Evolutionary conservation across 2,329 filamentous ascomycete species (phyloP).

Genomic region (Helotiales sp.): DNA sequence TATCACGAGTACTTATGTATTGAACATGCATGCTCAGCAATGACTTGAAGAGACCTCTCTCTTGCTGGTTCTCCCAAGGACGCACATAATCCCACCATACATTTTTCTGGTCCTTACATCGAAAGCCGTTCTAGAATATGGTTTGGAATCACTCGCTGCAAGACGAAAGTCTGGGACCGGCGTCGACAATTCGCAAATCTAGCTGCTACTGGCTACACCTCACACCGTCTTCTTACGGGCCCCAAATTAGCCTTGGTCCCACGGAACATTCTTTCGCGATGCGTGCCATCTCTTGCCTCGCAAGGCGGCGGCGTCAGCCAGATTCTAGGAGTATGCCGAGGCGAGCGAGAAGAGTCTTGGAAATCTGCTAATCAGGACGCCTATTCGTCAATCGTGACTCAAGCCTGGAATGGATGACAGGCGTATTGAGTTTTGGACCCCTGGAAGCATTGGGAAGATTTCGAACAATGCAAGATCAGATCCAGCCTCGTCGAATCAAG

Average conservation of each 20-base stretch:
- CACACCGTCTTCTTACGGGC: neutral
- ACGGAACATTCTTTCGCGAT: neutral
- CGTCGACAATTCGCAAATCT: neutral
- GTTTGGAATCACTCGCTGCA: neutral
- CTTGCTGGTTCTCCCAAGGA: too few relatives aligned
- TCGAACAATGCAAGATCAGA: neutral
- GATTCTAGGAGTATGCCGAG: neutral
- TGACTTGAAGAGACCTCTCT: too few relatives aligned
- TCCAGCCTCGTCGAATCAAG: conserved; percentile 9
- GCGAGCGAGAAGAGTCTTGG: neutral
- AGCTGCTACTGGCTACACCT: neutral
- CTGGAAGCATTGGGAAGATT: neutral
- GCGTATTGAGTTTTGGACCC: neutral
- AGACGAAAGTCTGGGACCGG: neutral
- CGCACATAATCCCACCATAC: too few relatives aligned
- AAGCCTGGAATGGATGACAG: neutral
- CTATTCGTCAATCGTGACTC: neutral
- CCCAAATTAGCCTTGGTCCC: neutral
- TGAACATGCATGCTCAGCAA: too few relatives aligned
- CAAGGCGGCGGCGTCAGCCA: neutral
- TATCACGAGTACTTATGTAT: too few relatives aligned
- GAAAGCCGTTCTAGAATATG: too few relatives aligned
- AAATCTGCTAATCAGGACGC: conserved; percentile 6
- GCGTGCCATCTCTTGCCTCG: neutral
- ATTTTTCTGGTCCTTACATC: too few relatives aligned